phyloP scores from a whole-genome alignment of 805 yeast genomes.

The Metschnikowia dekortorum region DNA sequence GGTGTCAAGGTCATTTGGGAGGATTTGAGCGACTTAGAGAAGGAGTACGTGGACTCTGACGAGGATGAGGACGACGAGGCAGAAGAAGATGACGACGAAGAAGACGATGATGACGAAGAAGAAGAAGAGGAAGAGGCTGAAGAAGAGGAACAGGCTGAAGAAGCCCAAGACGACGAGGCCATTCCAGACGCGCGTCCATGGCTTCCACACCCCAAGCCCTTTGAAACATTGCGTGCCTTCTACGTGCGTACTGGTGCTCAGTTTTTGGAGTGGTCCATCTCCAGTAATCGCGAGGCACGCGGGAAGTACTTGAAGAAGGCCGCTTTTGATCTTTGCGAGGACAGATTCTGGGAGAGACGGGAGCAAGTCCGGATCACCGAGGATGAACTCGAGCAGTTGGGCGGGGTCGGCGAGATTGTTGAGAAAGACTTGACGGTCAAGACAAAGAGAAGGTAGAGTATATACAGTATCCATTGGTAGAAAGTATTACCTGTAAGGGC shows the following conservation, averaged over 20 bases:
- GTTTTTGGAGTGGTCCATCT: slow-evolving; percentile 90
- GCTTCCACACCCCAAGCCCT: slow-evolving; percentile 96
- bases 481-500: no score
- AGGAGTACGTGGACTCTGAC: slow-evolving; percentile 54
- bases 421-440: slow-evolving; percentile 59
- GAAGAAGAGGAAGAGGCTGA: slow-evolving; percentile 46
- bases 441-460: slow-evolving; percentile 43
- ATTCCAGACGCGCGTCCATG: slow-evolving; percentile 92
- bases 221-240: slow-evolving; percentile 78
- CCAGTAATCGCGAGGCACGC: slow-evolving; percentile 76
- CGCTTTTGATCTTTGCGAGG: slow-evolving; percentile 87
- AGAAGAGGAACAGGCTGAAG: slow-evolving; percentile 67
- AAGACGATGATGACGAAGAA: slow-evolving; percentile 41
- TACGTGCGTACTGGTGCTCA: slow-evolving; percentile 82
- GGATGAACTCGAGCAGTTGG: slow-evolving; percentile 83
- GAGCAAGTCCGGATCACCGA: slow-evolving; percentile 86
- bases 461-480: not conserved
- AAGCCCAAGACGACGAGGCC: slow-evolving; percentile 58
- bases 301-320: slow-evolving; percentile 87
- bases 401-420: slow-evolving; percentile 84
- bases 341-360: slow-evolving; percentile 98
- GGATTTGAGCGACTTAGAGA: slow-evolving; percentile 57
- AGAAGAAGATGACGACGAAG: slow-evolving; percentile 57
- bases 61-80: slow-evolving; percentile 55
- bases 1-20: slow-evolving; percentile 92